These are phyloP conservation scores for Telopea speciosissima DNA, from an alignment of 177 flowering plant genomes.

Conservation along the genomic window DNA sequence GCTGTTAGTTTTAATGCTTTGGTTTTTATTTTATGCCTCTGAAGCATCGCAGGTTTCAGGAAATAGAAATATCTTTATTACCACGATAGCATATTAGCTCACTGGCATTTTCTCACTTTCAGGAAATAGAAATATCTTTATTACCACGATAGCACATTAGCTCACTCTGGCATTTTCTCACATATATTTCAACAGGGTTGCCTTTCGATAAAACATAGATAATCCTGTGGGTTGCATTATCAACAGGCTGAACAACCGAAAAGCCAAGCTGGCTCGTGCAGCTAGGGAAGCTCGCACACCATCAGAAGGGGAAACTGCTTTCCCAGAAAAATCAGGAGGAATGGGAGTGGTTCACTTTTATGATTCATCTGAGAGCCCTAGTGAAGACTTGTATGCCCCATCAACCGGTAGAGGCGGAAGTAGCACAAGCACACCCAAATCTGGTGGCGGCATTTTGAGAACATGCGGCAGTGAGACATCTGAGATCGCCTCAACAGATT, in stretches of 20 bases:
- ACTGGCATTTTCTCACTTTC: constrained; percentile 4
- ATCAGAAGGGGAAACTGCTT: constrained; percentile 47
- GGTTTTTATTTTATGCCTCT: neutral
- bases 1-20: neutral
- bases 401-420: constrained; percentile 25
- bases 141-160: constrained; percentile 2
- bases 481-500: constrained; percentile 23
- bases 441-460: constrained; percentile 19
- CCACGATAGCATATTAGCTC: constrained; percentile 5
- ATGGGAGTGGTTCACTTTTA: constrained; percentile 17
- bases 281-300: constrained; percentile 62
- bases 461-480: constrained; percentile 16
- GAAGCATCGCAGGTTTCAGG: neutral
- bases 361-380: constrained; percentile 58
- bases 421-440: constrained; percentile 19
- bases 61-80: constrained; percentile 4
- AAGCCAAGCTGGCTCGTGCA: constrained; percentile 79
- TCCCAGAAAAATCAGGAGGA: constrained; percentile 46
- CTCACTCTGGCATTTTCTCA: constrained; percentile 7
- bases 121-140: constrained; percentile 6
- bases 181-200: neutral
- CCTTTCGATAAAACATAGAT: constrained; percentile 13
- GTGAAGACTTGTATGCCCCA: constrained; percentile 34
- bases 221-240: constrained; percentile 16
- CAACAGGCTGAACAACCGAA: constrained; percentile 89